These are phyloP conservation scores for Colletotrichum brevisporum DNA, from an alignment of 2,329 filamentous ascomycete genomes.

Conservation along the genomic window DNA sequence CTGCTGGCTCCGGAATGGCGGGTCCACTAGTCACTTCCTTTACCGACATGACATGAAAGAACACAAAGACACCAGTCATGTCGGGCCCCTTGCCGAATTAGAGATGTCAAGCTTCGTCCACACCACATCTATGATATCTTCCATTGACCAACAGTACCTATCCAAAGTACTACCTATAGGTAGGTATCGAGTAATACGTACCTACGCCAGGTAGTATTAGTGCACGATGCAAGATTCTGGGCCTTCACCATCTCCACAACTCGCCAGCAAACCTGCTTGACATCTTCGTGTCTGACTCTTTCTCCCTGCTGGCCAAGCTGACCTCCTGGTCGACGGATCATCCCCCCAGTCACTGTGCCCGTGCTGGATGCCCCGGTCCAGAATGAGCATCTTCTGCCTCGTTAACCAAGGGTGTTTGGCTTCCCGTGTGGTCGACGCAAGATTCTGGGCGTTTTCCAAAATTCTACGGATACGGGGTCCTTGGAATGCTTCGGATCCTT, in stretches of 20 bases:
- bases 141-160: too few relatives aligned
- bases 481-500: conserved; percentile 15
- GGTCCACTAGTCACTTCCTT: conserved; percentile 35
- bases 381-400: conserved; percentile 3
- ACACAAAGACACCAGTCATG: neutral
- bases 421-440: neutral
- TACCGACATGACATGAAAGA: conserved; percentile 40
- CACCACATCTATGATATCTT: too few relatives aligned
- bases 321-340: neutral
- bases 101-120: conserved; percentile 16
- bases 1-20: conserved; percentile 28
- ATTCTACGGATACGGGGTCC: conserved; percentile 19
- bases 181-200: too few relatives aligned
- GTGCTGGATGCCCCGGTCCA: conserved; percentile 2
- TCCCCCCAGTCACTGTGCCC: conserved; percentile 1
- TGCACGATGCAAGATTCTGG: conserved; percentile 8
- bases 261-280: conserved; percentile 7
- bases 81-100: conserved; percentile 35
- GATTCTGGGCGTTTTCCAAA: conserved; percentile 12
- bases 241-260: conserved; percentile 1
- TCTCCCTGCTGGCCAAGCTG: conserved; percentile 6
- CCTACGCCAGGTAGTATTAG: too few relatives aligned
- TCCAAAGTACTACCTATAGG: too few relatives aligned
- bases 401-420: neutral
- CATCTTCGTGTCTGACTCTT: neutral